A percentile compares a stretch with the other conserved stretches of the same genome.
Conservation (phyloP, 768 basidiomycete species). For the Cyclocybe cylindracea region DNA sequence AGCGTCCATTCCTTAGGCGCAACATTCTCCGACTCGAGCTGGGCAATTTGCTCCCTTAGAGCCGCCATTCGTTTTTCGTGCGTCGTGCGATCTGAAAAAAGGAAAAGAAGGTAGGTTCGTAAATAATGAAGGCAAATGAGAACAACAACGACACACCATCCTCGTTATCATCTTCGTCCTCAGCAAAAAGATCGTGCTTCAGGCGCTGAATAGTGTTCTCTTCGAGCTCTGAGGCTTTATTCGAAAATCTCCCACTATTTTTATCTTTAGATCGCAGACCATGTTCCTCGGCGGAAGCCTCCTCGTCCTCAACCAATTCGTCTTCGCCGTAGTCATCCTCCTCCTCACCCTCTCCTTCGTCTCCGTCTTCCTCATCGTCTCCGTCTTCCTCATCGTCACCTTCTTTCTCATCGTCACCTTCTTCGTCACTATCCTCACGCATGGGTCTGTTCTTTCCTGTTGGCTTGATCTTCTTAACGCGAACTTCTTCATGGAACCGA, state of each 20-base stretch:
- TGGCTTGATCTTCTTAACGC: constrained; percentile 78
- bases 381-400: constrained; percentile 28
- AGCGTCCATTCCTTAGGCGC: constrained; percentile 91
- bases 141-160: constrained; percentile 24
- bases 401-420: constrained; percentile 34
- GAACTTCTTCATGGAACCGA: constrained; percentile 79
- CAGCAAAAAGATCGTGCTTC: constrained; percentile 80
- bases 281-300: constrained; percentile 56
- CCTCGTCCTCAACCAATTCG: constrained; percentile 29
- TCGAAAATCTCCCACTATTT: constrained; percentile 9
- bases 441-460: constrained; percentile 67
- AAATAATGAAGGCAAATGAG: too few species aligned
- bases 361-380: constrained; percentile 26
- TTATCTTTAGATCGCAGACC: constrained; percentile 36
- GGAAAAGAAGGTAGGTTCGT: background rate
- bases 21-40: constrained; percentile 86
- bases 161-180: constrained; percentile 54
- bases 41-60: constrained; percentile 75
- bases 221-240: constrained; percentile 24
- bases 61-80: constrained; percentile 79
- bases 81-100: constrained; percentile 60
- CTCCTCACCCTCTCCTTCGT: constrained; percentile 24
- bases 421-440: constrained; percentile 40
- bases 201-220: constrained; percentile 61
- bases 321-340: constrained; percentile 15